These are phyloP conservation scores for Cryphonectria japonica DNA, from an alignment of 2,329 filamentous ascomycete genomes.

Conservation along the genomic window DNA sequence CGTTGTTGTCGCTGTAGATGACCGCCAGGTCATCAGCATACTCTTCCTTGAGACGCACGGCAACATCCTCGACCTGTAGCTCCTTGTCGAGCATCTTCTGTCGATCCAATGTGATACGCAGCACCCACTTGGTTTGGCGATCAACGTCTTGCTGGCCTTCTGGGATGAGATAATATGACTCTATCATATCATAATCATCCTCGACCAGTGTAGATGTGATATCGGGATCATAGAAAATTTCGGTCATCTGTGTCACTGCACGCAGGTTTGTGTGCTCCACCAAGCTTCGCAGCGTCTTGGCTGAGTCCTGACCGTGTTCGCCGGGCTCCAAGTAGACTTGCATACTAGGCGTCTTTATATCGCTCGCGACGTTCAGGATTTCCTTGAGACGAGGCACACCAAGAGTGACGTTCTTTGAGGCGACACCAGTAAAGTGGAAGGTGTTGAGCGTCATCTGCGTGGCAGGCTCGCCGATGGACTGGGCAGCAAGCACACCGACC, in stretches of 20 bases:
- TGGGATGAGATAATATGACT: conserved; percentile 94
- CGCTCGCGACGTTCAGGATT: conserved; percentile 95
- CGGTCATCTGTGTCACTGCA: conserved; percentile 87
- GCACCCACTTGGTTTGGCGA: conserved; percentile 89
- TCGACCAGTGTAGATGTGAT: conserved; percentile 83
- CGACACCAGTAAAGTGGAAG: conserved; percentile 99
- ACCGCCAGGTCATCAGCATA: conserved; percentile 86
- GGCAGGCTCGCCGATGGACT: conserved; percentile 97
- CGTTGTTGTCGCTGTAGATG: conserved; percentile 98
- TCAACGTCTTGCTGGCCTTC: conserved; percentile 70
- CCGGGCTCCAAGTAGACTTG: conserved; percentile 77
- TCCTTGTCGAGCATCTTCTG: conserved; percentile 96
- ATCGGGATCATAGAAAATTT: conserved; percentile 97
- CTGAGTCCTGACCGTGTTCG: conserved; percentile 65
- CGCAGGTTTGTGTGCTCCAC: conserved; percentile 95
- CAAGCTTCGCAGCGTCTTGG: conserved; percentile 82
- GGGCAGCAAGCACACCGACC: conserved; percentile 96
- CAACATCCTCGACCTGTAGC: conserved; percentile 88
- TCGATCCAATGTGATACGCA: conserved; percentile 90
- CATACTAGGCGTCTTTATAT: conserved; percentile 99
- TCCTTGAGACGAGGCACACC: conserved; percentile 99
- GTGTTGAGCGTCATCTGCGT: conserved; percentile 99
- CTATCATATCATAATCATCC: conserved; percentile 90
- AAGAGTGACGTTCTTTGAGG: conserved; percentile 98
- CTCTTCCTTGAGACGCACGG: conserved; percentile 83